A percentile compares a stretch with the other conserved stretches of the same genome.
These are phyloP conservation scores for Vittaforma corneae DNA, from an alignment of 371 early-diverging fungal genomes.

Conservation along the genomic window DNA sequence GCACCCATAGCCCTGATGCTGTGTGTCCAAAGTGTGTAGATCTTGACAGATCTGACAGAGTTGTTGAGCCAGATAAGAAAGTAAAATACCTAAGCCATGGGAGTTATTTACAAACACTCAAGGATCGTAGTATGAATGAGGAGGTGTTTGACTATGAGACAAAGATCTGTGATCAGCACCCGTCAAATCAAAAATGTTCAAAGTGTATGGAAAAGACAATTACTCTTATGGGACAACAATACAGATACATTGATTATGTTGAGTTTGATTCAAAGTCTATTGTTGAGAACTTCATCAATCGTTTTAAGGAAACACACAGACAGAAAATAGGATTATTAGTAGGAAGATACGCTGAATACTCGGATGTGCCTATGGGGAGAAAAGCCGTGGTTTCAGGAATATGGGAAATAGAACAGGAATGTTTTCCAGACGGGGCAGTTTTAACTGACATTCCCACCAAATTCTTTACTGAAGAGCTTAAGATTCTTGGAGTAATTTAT, in stretches of 20 bases:
- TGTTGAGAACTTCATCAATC: slow-evolving; percentile 74
- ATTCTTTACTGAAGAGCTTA: slow-evolving; percentile 66
- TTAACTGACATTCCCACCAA: slow-evolving; percentile 62
- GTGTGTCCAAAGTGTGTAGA: slow-evolving; percentile 57
- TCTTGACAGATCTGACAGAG: slow-evolving; percentile 50
- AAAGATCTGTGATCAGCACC: slow-evolving; percentile 37
- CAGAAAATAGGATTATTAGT: slow-evolving; percentile 83
- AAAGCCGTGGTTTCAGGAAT: slow-evolving; percentile 88
- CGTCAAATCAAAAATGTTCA: slow-evolving; percentile 34
- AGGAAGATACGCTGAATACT: slow-evolving; percentile 65
- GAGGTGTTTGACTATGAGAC: slow-evolving; percentile 32
- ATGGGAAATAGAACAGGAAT: slow-evolving; percentile 80
- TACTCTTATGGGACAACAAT: slow-evolving; percentile 61
- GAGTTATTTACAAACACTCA: slow-evolving; percentile 48
- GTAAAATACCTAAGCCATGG: slow-evolving; percentile 53
- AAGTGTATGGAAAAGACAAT: slow-evolving; percentile 47
- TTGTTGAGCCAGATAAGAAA: slow-evolving; percentile 43
- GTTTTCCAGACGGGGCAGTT: slow-evolving; percentile 69
- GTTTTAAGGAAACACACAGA: slow-evolving; percentile 71
- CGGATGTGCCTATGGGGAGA: slow-evolving; percentile 79
- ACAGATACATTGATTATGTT: slow-evolving; percentile 91
- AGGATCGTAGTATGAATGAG: slow-evolving; percentile 26
- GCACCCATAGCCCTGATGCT: slow-evolving; percentile 48
- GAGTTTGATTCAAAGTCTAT: slow-evolving; percentile 76
- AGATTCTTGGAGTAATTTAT: slow-evolving; percentile 74